Evolutionary conservation across 1,284 basidiomycete genomes (phyloP), one percentile per base, ranked within the genome.

Genomic region (Tilletiopsis washingtonensis): DNA sequence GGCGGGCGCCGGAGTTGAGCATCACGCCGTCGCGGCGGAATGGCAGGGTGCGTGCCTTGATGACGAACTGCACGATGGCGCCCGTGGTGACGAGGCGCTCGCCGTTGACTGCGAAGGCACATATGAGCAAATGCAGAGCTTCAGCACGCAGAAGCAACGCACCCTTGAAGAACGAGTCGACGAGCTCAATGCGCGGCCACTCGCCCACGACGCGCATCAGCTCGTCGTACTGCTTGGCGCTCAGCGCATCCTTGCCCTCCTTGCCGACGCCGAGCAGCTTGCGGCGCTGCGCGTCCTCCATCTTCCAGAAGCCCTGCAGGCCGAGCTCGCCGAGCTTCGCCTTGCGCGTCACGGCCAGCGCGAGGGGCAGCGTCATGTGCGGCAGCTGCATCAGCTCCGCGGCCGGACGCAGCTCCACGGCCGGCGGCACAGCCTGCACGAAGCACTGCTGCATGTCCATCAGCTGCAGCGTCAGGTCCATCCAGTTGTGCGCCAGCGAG

Each of bases 161-260:
- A 88, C 88, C 89, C 79, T 86, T 88, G 79, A 96, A 97, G 40
- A 81, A 77, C 23, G 86, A 85, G 68, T 87, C 85, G 17, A 88
- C 82, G 34, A 98, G 77, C 56, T 97, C 87, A 17, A 91, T 76
- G 44, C 81, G 78, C 2, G 86, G 86, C 84, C 88, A 88, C 48
- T 78, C 81, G 53, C 82, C 77, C 1, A 85, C 78, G 0, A 85
- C 84, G 59, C 81, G 83, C 66, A 81, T 78, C 11, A 85, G 81
- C 52, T 88, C 83, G 5, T 70, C 74, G 17, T 78, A 77, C 50
- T 82, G 47, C 23, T 57, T 49, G 2, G 57, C 47, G 11, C 51
- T 43, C 9, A 62, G 49, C 4, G 52, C 56, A n/a, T n/a, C n/a
- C 3, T 51, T 57, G 12, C 52, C 49, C 15, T 58, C 55, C 39